Evolutionary conservation across 345 rosid genomes (phyloP).

Genomic region (Theobroma cacao): DNA sequence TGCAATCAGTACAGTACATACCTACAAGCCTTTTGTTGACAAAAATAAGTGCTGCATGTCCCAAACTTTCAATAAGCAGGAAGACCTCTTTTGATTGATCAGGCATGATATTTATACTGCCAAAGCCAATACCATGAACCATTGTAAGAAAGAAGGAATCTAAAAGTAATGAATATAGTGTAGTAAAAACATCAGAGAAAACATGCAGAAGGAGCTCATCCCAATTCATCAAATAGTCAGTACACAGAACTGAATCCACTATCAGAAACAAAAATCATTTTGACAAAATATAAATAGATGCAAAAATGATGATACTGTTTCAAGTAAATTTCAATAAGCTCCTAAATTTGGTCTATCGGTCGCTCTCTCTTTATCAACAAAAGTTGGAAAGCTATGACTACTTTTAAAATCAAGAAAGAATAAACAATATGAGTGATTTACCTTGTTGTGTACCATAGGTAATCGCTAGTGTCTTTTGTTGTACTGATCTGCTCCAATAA

Average conservation of each 20-base stretch:
- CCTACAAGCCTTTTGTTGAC: conserved; percentile 46
- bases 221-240: too few species aligned
- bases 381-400: background rate
- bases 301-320: background rate
- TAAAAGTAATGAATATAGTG: background rate
- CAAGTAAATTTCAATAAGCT: background rate
- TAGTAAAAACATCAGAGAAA: too few species aligned
- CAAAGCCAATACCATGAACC: conserved; percentile 21
- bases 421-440: conserved; percentile 10
- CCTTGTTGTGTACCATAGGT: conserved; percentile 63
- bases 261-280: background rate
- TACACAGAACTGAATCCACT: background rate
- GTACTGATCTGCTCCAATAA: conserved; percentile 59
- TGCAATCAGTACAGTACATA: conserved; percentile 16
- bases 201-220: too few species aligned
- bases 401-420: background rate
- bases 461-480: conserved; percentile 58
- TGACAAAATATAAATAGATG: background rate
- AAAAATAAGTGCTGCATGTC: conserved; percentile 64
- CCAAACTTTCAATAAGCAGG: conserved; percentile 45
- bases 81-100: conserved; percentile 21
- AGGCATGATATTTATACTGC: conserved; percentile 37
- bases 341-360: background rate
- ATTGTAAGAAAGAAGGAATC: conserved; percentile 4
- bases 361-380: background rate